Conservation (phyloP, 495 filamentous ascomycete species). For the Glarea lozoyensis region DNA sequence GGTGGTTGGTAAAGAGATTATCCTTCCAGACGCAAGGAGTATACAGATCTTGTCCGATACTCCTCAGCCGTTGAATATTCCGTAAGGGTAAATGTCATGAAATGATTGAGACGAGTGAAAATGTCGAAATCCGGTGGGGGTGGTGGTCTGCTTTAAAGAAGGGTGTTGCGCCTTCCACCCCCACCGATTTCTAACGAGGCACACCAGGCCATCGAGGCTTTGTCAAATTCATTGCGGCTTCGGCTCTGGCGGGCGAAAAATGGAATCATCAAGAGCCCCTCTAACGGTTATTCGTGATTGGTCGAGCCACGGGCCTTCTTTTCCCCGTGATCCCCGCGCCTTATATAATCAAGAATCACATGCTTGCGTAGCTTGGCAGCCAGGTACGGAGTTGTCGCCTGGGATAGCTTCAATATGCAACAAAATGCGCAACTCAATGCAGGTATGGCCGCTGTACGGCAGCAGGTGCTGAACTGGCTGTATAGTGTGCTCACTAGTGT, state of each 20-base stretch:
- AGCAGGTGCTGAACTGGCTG: slow-evolving; percentile 88
- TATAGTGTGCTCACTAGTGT: slow-evolving; percentile 84
- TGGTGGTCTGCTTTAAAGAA: background rate
- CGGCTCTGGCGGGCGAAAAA: background rate
- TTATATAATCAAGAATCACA: too few relatives aligned
- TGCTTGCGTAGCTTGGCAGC: too few relatives aligned
- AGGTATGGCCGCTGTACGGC: slow-evolving; percentile 67
- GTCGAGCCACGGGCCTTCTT: too few relatives aligned
- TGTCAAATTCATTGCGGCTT: background rate
- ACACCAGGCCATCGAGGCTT: too few relatives aligned
- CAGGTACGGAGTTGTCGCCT: background rate
- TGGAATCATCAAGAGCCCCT: too few relatives aligned
- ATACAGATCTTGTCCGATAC: slow-evolving; percentile 50
- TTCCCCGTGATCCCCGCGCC: too few relatives aligned
- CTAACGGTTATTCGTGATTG: too few relatives aligned
- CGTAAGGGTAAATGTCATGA: too few relatives aligned
- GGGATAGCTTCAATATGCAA: background rate
- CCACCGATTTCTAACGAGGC: too few relatives aligned
- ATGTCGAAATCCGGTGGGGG: background rate
- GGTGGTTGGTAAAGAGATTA: slow-evolving; percentile 13
- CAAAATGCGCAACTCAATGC: slow-evolving; percentile 9
- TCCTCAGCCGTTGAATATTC: slow-evolving; percentile 44
- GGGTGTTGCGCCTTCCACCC: too few relatives aligned
- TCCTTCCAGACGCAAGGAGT: slow-evolving; percentile 54
- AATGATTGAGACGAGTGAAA: too few relatives aligned